Evolutionary conservation across 2,329 filamentous ascomycete species (phyloP).

Genomic region (Tolypocladium album): DNA sequence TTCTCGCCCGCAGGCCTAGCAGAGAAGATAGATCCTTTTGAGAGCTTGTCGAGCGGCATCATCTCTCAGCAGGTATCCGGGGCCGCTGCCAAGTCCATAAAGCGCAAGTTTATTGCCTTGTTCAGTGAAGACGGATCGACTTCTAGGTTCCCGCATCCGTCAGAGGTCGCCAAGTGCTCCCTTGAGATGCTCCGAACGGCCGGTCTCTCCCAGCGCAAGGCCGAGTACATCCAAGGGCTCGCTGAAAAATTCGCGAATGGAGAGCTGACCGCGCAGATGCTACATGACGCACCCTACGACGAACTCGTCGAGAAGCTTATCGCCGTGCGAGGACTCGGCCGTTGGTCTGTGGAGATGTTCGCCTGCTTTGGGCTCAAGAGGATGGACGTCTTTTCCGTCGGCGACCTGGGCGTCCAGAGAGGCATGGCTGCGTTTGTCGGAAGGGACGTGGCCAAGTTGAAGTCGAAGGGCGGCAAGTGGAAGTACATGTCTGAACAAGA

Average conservation of each 20-base stretch:
- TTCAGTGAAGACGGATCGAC: constrained; percentile 39
- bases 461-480: constrained; percentile 76
- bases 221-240: constrained; percentile 84
- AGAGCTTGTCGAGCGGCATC: constrained; percentile 72
- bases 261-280: constrained; percentile 64
- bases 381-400: constrained; percentile 85
- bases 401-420: constrained; percentile 87
- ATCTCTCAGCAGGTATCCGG: constrained; percentile 96
- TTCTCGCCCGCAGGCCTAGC: constrained; percentile 77
- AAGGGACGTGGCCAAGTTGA: constrained; percentile 73
- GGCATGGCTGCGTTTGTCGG: constrained; percentile 87
- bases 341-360: constrained; percentile 97
- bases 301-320: constrained; percentile 74
- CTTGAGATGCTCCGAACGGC: constrained; percentile 67
- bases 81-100: constrained; percentile 82
- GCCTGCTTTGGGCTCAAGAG: constrained; percentile 90
- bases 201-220: constrained; percentile 86
- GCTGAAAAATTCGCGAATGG: constrained; percentile 69
- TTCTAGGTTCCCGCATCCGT: constrained; percentile 60
- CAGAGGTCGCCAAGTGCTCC: constrained; percentile 53
- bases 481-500: constrained; percentile 96
- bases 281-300: constrained; percentile 72
- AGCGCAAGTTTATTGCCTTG: constrained; percentile 68
- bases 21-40: constrained; percentile 82
- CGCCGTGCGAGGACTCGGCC: constrained; percentile 76